phyloP scores from a whole-genome alignment of 78 protist species.

The Parvularia atlantis region DNA sequence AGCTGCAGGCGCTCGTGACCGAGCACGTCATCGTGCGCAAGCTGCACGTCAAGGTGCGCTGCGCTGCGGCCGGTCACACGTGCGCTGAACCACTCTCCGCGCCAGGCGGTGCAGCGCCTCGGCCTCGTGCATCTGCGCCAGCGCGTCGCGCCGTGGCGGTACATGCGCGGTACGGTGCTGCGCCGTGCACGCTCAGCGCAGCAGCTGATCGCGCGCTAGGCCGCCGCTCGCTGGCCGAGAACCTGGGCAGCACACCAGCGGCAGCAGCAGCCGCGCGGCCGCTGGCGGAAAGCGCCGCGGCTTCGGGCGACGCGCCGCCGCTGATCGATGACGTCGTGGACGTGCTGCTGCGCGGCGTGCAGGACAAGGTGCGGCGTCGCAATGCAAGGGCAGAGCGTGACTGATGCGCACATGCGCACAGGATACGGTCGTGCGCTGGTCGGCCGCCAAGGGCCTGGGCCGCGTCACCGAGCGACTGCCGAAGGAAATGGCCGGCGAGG shows the following conservation, averaged over 20 bases:
- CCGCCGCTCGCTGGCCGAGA: neutral
- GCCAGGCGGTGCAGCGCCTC: constrained; percentile 73
- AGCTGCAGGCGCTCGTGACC: too few species aligned
- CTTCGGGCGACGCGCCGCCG: constrained; percentile 9
- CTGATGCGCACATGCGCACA: neutral
- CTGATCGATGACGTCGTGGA: constrained; percentile 37
- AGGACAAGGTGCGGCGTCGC: constrained; percentile 28
- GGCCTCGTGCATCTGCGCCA: constrained; percentile 55
- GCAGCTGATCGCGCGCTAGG: neutral
- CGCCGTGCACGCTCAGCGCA: neutral
- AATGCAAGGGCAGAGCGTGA: constrained; percentile 3
- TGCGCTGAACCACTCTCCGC: constrained; percentile 35
- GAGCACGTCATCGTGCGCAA: neutral
- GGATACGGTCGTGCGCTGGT: constrained; percentile 83
- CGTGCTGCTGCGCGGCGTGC: constrained; percentile 18
- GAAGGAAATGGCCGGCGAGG: constrained; percentile 66
- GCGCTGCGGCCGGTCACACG: constrained; percentile 8
- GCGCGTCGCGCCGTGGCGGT: neutral
- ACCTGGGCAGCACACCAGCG: neutral
- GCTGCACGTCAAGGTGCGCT: neutral
- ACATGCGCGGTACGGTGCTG: neutral
- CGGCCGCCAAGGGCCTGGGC: constrained; percentile 87
- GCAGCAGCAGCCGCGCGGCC: neutral
- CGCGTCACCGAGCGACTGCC: constrained; percentile 70
- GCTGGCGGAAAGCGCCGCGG: constrained; percentile 17